These are phyloP conservation scores for Litchi chinensis DNA, from an alignment of 345 rosid genomes.

Conservation along the genomic window DNA sequence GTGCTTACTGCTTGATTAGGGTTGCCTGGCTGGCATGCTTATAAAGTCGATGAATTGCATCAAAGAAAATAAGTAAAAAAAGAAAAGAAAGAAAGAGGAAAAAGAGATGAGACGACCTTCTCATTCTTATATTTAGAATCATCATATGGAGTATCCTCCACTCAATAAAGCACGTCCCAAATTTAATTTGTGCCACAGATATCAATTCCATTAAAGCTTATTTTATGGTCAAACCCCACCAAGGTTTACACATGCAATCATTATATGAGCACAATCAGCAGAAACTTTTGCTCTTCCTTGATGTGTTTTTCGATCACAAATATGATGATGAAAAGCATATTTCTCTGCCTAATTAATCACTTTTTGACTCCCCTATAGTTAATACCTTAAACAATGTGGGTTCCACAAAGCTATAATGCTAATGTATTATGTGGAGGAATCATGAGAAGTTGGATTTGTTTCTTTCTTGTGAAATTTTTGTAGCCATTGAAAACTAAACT, in stretches of 20 bases:
- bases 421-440: not conserved
- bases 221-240: constrained; percentile 38
- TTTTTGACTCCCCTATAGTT: not conserved
- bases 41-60: constrained; percentile 1
- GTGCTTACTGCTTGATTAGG: constrained; percentile 16
- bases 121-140: constrained; percentile 8
- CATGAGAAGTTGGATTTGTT: constrained; percentile 14
- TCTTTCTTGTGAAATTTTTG: not conserved
- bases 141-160: constrained; percentile 26
- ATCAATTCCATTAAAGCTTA: not conserved
- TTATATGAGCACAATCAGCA: constrained; percentile 17
- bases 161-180: constrained; percentile 17
- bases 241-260: constrained; percentile 37
- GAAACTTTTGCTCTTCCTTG: constrained; percentile 7
- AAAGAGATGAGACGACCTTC: not conserved
- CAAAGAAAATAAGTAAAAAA: not conserved
- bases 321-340: not conserved
- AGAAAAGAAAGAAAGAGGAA: not conserved
- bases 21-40: not conserved
- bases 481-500: constrained; percentile 1
- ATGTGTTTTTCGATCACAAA: not conserved
- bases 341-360: not conserved
- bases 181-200: constrained; percentile 24
- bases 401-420: not conserved
- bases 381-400: constrained; percentile 3